These are phyloP conservation scores for Melaleuca alternifolia DNA, from an alignment of 345 rosid species.

Conservation along the genomic window DNA sequence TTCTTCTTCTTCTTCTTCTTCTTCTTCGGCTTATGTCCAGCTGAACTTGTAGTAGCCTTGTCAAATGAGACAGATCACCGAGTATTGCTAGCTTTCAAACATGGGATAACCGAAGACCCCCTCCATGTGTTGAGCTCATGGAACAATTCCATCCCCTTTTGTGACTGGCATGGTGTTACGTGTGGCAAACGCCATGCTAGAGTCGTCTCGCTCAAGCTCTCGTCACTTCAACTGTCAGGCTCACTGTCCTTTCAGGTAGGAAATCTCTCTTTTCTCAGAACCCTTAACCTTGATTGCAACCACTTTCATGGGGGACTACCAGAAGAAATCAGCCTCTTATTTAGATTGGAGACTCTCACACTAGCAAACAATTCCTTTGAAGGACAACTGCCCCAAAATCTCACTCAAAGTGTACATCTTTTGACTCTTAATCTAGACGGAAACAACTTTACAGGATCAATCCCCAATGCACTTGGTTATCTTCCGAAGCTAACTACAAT, in stretches of 20 bases:
- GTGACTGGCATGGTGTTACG: slow-evolving; percentile 9
- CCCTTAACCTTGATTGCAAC: not conserved
- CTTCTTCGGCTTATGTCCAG: not conserved
- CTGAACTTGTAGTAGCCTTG: not conserved
- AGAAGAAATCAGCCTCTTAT: not conserved
- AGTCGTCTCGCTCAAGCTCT: not conserved
- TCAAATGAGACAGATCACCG: not conserved
- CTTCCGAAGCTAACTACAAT: not conserved
- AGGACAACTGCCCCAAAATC: slow-evolving; percentile 1
- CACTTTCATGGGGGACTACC: slow-evolving; percentile 7
- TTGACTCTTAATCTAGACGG: not conserved
- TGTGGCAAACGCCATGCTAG: slow-evolving; percentile 1
- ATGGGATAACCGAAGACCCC: slow-evolving; percentile 1
- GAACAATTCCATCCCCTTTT: slow-evolving; percentile 6
- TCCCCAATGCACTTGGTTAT: slow-evolving; percentile 2
- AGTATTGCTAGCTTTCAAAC: slow-evolving; percentile 3
- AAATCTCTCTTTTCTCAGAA: slow-evolving; percentile 10
- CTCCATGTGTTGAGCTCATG: not conserved
- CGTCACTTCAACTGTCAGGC: not conserved
- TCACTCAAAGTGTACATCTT: slow-evolving; percentile 1
- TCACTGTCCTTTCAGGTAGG: slow-evolving; percentile 8
- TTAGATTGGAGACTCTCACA: not conserved
- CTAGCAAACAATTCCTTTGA: not conserved
- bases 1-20: not conserved
- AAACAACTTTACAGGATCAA: slow-evolving; percentile 1